These are phyloP conservation scores for Trichothecium roseum DNA, from an alignment of 2,329 filamentous ascomycete genomes.

Conservation along the genomic window DNA sequence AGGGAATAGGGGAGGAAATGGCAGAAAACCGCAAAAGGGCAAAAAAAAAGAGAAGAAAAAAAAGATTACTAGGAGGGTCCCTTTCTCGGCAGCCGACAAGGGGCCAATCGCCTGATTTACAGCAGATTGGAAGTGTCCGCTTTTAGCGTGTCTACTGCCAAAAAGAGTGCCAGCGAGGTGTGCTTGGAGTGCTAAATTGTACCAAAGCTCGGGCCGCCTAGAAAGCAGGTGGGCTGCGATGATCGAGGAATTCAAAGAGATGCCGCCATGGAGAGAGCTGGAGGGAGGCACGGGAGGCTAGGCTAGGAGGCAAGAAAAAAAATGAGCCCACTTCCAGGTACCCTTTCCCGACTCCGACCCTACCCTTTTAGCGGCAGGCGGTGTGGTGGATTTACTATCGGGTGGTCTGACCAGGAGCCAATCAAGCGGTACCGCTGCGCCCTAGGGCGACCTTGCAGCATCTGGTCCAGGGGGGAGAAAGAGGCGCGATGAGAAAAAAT, in stretches of 20 bases:
- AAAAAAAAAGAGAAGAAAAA: neutral
- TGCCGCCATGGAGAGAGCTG: no score
- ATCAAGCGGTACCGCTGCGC: conserved; percentile 2
- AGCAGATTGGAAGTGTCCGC: neutral
- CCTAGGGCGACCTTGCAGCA: neutral
- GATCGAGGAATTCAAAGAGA: neutral
- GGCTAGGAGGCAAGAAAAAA: no score
- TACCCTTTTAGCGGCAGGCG: neutral
- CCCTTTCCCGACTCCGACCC: neutral
- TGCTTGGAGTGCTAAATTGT: no score
- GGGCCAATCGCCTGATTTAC: conserved; percentile 1
- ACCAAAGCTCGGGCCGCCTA: no score
- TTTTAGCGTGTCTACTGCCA: neutral
- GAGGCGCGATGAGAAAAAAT: no score
- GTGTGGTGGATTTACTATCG: no score
- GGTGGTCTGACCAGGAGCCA: no score
- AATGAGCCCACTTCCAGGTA: conserved; percentile 1
- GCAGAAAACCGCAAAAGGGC: neutral
- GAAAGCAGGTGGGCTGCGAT: no score
- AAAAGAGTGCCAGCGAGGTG: no score
- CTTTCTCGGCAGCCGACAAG: neutral
- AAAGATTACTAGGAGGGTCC: conserved; percentile 1
- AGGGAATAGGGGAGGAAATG: no score
- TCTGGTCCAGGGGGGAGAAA: neutral
- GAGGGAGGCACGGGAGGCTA: no score